A percentile compares a stretch with the other conserved stretches of the same genome.
Evolutionary conservation across 75 land plant species (phyloP).

Genomic region (Pinus albicaulis): DNA sequence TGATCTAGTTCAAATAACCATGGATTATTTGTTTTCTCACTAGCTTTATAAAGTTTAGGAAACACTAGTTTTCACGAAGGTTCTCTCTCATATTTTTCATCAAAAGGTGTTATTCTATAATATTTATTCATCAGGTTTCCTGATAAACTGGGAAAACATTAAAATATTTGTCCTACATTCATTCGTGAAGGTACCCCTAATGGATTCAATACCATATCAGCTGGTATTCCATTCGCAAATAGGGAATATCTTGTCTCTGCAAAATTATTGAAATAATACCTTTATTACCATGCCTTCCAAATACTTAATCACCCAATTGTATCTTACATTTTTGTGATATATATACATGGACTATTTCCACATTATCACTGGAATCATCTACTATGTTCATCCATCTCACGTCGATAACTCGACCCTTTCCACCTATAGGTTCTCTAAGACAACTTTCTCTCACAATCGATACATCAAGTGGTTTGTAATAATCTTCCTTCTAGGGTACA

Average conservation of each 20-base stretch:
- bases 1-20: too few relatives aligned
- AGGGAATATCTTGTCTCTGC: slow-evolving; percentile 15
- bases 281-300: slow-evolving; percentile 28
- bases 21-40: too few relatives aligned
- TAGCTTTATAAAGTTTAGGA: too few relatives aligned
- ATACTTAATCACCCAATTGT: slow-evolving; percentile 16
- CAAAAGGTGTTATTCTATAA: too few relatives aligned
- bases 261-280: slow-evolving; percentile 19
- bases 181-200: too few relatives aligned
- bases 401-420: background rate
- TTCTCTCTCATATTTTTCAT: too few relatives aligned
- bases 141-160: too few relatives aligned
- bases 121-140: too few relatives aligned
- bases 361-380: background rate
- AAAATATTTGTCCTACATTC: too few relatives aligned
- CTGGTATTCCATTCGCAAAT: too few relatives aligned
- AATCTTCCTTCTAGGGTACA: background rate
- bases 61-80: too few relatives aligned
- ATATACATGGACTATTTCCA: background rate
- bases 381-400: background rate
- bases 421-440: background rate
- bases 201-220: too few relatives aligned
- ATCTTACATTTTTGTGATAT: background rate
- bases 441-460: background rate
- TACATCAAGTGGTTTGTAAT: background rate